Percentiles rank a stretch among this genome's conserved stretches.
Conservation (phyloP, 306 rosid species). For the Corylus americana region DNA sequence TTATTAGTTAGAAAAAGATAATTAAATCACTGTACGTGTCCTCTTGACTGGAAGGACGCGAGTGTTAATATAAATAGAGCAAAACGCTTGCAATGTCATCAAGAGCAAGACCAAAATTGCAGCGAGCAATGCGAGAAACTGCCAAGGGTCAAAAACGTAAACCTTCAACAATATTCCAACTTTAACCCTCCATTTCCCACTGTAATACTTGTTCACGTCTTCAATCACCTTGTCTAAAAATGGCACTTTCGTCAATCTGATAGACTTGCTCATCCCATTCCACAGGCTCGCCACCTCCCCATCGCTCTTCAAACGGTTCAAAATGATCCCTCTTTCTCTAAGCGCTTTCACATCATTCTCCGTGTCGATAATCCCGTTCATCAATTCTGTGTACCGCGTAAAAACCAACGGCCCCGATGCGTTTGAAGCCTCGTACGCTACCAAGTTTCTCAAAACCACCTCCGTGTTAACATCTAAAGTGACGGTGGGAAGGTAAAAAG, state of each 20-base stretch:
- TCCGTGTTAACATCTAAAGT: constrained; percentile 58
- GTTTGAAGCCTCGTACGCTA: constrained; percentile 75
- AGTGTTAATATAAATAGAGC: constrained; percentile 36
- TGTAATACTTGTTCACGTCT: constrained; percentile 66
- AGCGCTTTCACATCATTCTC: constrained; percentile 60
- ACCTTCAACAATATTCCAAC: constrained; percentile 43
- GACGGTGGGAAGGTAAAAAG: constrained; percentile 58
- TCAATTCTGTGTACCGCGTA: constrained; percentile 63
- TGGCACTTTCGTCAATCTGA: constrained; percentile 60
- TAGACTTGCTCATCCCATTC: constrained; percentile 77
- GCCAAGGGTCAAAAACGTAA: constrained; percentile 66
- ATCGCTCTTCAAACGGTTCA: constrained; percentile 70
- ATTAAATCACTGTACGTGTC: too few relatives aligned
- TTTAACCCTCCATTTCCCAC: constrained; percentile 63
- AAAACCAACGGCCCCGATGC: constrained; percentile 62
- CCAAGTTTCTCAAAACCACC: constrained; percentile 63
- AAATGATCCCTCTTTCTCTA: constrained; percentile 52
- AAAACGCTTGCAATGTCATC: constrained; percentile 47
- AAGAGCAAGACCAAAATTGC: constrained; percentile 53
- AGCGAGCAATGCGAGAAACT: constrained; percentile 53
- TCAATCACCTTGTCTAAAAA: constrained; percentile 70
- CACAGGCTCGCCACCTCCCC: constrained; percentile 58
- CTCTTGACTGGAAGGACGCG: constrained; percentile 17
- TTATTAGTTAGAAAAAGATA: neutral
- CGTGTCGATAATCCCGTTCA: constrained; percentile 77